Evolutionary conservation across 495 filamentous ascomycete genomes (phyloP).

Genomic region (Staphylotrichum tortipilum): DNA sequence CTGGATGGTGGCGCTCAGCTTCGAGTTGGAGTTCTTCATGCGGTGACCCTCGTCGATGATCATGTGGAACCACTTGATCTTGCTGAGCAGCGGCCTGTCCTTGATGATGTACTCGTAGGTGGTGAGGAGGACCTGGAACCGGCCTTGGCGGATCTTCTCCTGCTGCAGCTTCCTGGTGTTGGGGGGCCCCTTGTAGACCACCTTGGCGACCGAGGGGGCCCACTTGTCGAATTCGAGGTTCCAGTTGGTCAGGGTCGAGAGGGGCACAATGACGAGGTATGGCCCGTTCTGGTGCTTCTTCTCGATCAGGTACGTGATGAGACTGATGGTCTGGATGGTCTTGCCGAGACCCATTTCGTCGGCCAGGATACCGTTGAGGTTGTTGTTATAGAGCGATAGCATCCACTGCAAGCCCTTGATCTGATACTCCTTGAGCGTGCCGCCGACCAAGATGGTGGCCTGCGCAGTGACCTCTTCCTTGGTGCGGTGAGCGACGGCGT

Average conservation of each 20-base stretch:
- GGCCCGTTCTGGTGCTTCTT: conserved; percentile 88
- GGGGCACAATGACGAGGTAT: conserved; percentile 90
- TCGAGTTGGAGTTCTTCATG: conserved; percentile 98
- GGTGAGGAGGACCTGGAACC: conserved; percentile 92
- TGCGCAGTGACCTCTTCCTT: conserved; percentile 82
- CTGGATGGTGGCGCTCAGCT: conserved; percentile 88
- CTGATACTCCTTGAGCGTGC: conserved; percentile 93
- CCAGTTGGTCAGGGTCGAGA: conserved; percentile 97
- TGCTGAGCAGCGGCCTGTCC: conserved; percentile 85
- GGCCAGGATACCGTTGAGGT: conserved; percentile 94
- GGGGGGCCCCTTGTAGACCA: conserved; percentile 96
- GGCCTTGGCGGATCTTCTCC: conserved; percentile 84
- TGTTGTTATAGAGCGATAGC: conserved; percentile 99
- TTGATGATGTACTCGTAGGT: conserved; percentile 99
- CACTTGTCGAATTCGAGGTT: conserved; percentile 98
- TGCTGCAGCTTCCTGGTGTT: conserved; percentile 82
- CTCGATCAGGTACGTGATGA: conserved; percentile 95
- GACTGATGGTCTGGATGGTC: conserved; percentile 96
- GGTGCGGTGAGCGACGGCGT: conserved; percentile 91
- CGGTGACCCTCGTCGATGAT: conserved; percentile 99
- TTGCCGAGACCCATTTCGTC: conserved; percentile 99
- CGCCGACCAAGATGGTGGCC: conserved; percentile 78
- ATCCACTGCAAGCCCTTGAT: conserved; percentile 98
- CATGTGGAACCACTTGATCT: conserved; percentile 99
- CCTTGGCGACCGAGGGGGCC: conserved; percentile 74